Percentiles rank a stretch among this genome's conserved stretches.
These are phyloP conservation scores for Colletotrichum cuscutae DNA, from an alignment of 2,329 filamentous ascomycete species.

Conservation along the genomic window DNA sequence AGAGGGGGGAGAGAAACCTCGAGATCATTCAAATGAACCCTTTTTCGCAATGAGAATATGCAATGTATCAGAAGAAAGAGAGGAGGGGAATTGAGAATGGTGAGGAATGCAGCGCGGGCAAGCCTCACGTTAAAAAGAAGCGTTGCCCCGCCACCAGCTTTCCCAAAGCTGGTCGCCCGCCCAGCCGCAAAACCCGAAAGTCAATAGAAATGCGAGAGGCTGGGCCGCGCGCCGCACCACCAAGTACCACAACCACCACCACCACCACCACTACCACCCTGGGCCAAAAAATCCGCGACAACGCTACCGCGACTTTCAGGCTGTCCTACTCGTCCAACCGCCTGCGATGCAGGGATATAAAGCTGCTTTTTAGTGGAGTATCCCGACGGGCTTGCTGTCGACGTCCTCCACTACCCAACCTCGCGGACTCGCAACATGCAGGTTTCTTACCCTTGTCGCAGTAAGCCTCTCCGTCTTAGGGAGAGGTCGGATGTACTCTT, in stretches of 20 bases:
- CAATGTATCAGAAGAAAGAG: neutral
- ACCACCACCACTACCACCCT: neutral
- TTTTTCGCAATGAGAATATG: neutral
- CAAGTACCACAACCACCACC: too few relatives aligned
- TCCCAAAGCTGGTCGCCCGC: conserved; percentile 24
- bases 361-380: conserved; percentile 26
- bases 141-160: conserved; percentile 61
- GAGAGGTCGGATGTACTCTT: neutral
- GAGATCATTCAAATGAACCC: neutral
- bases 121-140: conserved; percentile 47
- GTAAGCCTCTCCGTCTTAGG: neutral
- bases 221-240: conserved; percentile 38
- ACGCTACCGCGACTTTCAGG: conserved; percentile 7
- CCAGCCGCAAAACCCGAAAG: conserved; percentile 32
- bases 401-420: conserved; percentile 24
- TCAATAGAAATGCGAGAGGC: conserved; percentile 49
- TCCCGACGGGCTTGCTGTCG: neutral
- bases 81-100: neutral
- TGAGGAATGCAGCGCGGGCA: conserved; percentile 27
- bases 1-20: neutral
- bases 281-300: conserved; percentile 16
- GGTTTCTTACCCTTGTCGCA: conserved; percentile 11
- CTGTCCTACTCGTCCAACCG: conserved; percentile 16
- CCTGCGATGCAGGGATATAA: conserved; percentile 25
- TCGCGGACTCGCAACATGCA: conserved; percentile 15